Conservation (phyloP, 2,329 filamentous ascomycete genomes). For the Sporothrix pallida region DNA sequence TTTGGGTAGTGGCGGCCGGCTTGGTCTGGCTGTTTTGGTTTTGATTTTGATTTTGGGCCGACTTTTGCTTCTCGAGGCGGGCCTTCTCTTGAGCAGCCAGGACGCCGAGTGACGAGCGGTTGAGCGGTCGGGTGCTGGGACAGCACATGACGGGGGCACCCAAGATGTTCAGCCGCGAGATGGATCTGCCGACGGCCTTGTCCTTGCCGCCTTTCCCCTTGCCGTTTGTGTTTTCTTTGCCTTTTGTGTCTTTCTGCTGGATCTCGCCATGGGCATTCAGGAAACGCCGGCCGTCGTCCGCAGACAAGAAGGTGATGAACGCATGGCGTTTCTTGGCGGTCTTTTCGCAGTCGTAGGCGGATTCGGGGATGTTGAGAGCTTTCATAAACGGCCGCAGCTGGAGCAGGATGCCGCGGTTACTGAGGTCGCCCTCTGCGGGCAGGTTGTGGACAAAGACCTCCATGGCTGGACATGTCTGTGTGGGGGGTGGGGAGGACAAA, state of each 20-base stretch:
- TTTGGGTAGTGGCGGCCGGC: neutral
- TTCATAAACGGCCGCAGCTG: constrained; percentile 52
- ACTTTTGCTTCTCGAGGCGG: constrained; percentile 22
- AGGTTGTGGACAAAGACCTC: constrained; percentile 55
- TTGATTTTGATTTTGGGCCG: neutral
- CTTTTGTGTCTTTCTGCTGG: neutral
- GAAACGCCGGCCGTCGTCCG: constrained; percentile 51
- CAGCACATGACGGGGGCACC: constrained; percentile 43
- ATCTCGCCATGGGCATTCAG: constrained; percentile 46
- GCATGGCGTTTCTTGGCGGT: constrained; percentile 45
- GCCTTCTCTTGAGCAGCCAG: constrained; percentile 39
- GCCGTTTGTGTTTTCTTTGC: neutral
- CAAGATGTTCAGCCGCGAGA: constrained; percentile 43
- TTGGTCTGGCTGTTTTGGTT: neutral
- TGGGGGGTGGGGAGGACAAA: neutral
- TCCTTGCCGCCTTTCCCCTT: too few relatives aligned
- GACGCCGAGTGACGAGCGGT: constrained; percentile 37
- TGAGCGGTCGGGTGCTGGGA: constrained; percentile 35
- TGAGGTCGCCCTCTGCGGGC: constrained; percentile 46
- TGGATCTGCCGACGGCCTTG: constrained; percentile 16
- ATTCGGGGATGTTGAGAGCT: constrained; percentile 46
- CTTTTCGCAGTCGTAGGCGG: constrained; percentile 54
- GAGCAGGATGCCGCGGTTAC: constrained; percentile 46
- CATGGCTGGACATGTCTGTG: constrained; percentile 44
- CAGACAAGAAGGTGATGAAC: constrained; percentile 52